Base-by-base conservation (phyloP, 2,329 filamentous ascomycete species). In the Ceratocystis alfenasii region DNA sequence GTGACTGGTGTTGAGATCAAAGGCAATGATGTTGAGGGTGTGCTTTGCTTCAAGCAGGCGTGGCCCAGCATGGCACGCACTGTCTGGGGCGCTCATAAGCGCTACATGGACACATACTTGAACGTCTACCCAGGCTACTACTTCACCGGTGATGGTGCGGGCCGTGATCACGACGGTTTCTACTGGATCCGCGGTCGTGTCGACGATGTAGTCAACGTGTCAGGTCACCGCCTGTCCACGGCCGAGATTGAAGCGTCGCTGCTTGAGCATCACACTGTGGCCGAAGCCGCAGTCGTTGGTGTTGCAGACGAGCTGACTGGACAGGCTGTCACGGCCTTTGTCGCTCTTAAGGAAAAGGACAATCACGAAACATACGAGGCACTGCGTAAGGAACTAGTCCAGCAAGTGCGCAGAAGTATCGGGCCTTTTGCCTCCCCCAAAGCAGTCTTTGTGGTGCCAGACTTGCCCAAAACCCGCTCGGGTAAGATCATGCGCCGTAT, bases 141-240 rank as follows among this genome's bases (percentile, higher is more conserved):
- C 78, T 95, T 94, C 79, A 94, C 90, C 17, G 90, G 90, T 67
- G 94, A 99, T 74, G 94, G 94, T 74, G 94, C 94, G 66, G 94
- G 89, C 68, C 89, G 94, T 74, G 94, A 99, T 75, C 89, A 96
- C 77, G 94, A 99, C 73, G 94, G 94, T 66, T 99, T 96, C 81
- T 99, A 97, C 85, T 99, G 94, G 94, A 99, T 99, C 75, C 90
- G 94, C 69, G 94, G 94, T 70, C 91, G 94, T 76, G 94, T 99
- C 64, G 94, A 99, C 74, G 94, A 99, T 73, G 94, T 99, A 55
- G 93, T 99, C 76, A 99, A 99, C 77, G 94, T 99, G 69, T 94
- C 89, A 71, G 94, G 94, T 33, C 94, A 99, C 77, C 88, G 94
- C 75, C 82, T 99, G 69, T 97, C 93, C 17, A 99, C 94, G 8